phyloP scores from a whole-genome alignment of 208 protist genomes.

The Acanthamoeba castellanii region DNA sequence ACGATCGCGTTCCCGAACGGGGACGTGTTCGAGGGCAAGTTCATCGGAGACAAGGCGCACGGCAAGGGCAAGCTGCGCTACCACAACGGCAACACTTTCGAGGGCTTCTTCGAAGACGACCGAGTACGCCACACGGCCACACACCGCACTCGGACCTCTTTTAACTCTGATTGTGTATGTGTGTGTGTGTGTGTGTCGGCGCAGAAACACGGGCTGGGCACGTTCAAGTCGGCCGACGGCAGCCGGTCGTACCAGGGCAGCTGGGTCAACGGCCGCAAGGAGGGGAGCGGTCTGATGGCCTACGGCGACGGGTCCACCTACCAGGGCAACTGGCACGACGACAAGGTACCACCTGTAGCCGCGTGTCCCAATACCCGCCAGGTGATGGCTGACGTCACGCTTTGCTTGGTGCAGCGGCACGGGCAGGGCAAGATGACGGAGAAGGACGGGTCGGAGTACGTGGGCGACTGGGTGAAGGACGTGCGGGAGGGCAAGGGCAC shows the following conservation, averaged over 20 bases:
- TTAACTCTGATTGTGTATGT: neutral
- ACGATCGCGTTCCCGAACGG: conserved; percentile 33
- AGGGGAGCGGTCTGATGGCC: neutral
- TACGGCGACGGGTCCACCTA: conserved; percentile 32
- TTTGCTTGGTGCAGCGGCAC: neutral
- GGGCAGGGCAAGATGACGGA: neutral
- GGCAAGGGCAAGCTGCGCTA: conserved; percentile 16
- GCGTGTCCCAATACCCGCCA: neutral
- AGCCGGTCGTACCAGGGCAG: conserved; percentile 32
- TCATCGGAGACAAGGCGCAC: conserved; percentile 20
- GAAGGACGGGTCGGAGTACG: conserved; percentile 16
- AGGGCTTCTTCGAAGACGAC: conserved; percentile 55
- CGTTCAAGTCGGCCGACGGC: conserved; percentile 39
- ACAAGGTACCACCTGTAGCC: neutral
- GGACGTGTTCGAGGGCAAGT: conserved; percentile 61
- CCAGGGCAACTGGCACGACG: conserved; percentile 41
- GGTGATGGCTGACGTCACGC: no score
- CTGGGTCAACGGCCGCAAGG: conserved; percentile 44
- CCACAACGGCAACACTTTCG: neutral
- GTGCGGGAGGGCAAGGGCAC: conserved; percentile 16
- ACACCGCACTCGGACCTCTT: no score
- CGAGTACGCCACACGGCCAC: neutral
- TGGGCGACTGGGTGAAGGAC: conserved; percentile 53
- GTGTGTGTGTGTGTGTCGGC: no score
- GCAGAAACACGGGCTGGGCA: conserved; percentile 35